Evolutionary conservation across 2,329 filamentous ascomycete genomes (phyloP), one percentile per base, ranked within the genome.

Genomic region (Aspergillus sergii): DNA sequence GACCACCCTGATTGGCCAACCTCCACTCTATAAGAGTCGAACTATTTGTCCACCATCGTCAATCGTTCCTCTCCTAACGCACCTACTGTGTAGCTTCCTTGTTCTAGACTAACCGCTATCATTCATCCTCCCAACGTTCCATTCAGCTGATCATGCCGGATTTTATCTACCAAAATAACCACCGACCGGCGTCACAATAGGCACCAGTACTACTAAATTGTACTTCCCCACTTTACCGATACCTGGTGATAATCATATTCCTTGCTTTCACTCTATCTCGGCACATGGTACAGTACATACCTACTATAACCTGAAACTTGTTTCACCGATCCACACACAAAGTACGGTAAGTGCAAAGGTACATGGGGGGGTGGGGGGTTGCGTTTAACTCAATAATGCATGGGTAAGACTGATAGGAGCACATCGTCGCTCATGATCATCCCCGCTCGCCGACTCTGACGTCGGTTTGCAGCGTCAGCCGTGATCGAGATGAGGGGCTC

Each of bases 61-160:
- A 51, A 59, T 59, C 57, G 43, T 51, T 34, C 39, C 32, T 48
- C 48, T 43, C 41, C 30, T 34, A 36, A 58, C 14, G 34, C 34
- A 36, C 14, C 14, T 16, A 14, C 2, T 36, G 34, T 16, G 34
- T 36, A 36, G 34, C 34, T 36, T 36, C 12, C 34, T 36, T 36
- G 14, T 36, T 36, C 34, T 36, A 36, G 34, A 36, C 34, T 36
- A 16, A 36, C 34, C 34, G 12, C 34, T 7, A 36, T 36, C 34
- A 36, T 36, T 36, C 12, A 16, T 36, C 12, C 34, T 5, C 34
- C 34, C 39, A 41, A n/a, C 39, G 39, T 41, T 41, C 39, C 39
- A 41, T 41, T 41, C 39, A n/a, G 39, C 16, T 41, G 16, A n/a
- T 36, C 34, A 36, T 36, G 34, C 14, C 7, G 12, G 34, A 16